Evolutionary conservation across 768 basidiomycete species (phyloP).

Genomic region (Lepiota brunneoincarnata): DNA sequence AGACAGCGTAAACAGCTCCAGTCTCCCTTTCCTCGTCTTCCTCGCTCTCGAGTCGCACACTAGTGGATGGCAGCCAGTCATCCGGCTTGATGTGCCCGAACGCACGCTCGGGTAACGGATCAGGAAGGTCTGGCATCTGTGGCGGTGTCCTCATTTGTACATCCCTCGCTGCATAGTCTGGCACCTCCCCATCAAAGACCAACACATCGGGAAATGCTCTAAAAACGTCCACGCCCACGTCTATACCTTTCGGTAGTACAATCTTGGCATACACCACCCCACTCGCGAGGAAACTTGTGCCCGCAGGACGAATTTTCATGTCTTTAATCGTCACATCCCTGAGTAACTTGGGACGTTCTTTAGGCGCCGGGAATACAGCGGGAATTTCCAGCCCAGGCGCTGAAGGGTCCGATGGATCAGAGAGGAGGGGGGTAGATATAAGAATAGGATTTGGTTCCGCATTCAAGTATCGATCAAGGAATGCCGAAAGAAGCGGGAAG

Average conservation of each 20-base stretch:
- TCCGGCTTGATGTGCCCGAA: conserved; percentile 75
- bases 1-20: conserved; percentile 55
- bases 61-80: conserved; percentile 56
- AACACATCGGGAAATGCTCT: conserved; percentile 74
- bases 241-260: conserved; percentile 68
- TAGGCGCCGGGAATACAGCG: conserved; percentile 63
- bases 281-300: conserved; percentile 56
- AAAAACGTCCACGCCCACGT: conserved; percentile 60
- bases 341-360: conserved; percentile 62
- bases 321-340: conserved; percentile 70
- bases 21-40: conserved; percentile 34
- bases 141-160: conserved; percentile 27
- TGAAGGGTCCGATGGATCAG: neutral
- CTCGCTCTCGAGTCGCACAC: conserved; percentile 33
- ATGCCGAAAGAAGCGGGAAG: conserved; percentile 49
- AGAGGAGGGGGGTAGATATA: conserved; percentile 49
- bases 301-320: conserved; percentile 64
- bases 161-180: neutral
- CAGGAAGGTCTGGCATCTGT: conserved; percentile 47
- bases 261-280: conserved; percentile 65
- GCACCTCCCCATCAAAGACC: conserved; percentile 69
- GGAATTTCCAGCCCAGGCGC: conserved; percentile 40
- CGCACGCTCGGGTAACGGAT: conserved; percentile 67
- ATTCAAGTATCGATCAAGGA: conserved; percentile 66
- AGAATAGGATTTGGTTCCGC: conserved; percentile 53